Evolutionary conservation across 2,329 filamentous ascomycete genomes (phyloP), one percentile per base, ranked within the genome.

Genomic region (Pezicula rhizophila): DNA sequence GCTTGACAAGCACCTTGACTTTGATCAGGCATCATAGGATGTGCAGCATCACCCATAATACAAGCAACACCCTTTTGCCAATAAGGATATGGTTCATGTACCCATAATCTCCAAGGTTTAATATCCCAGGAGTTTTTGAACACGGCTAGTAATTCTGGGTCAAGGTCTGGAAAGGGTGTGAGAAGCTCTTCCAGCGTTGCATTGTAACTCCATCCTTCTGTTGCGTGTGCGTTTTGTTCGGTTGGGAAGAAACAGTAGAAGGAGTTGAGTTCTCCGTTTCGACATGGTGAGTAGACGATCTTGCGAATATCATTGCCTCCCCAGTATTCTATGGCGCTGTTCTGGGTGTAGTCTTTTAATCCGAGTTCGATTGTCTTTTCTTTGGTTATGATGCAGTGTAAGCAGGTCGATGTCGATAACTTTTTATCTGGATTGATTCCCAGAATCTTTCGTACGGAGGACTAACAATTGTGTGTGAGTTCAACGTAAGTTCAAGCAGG

Each of bases 11-110:
- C 67, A 5, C 68, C 83, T 62, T 87, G 83, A 49, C 78, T 82
- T 60, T 86, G 83, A 58, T 87, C 75, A 1, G 82, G 81, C 76
- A 85, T 79, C 79, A 84, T 84, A 2, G 82, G 82, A 56, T 85
- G 82, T 2, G 72, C 81, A 6, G 83, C 82, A 57, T 86, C 83
- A 4, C 83, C 83, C 14, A 87, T 61, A 1, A 86, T 66, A 43
- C 77, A 80, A 1, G 75, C 73, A 20, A 64, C 69, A n/a, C 63
- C 66, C 55, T 76, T 76, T 43, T 71, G 66, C 48, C 79, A 69
- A 55, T 79, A 78, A 0, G 75, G 74, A 52, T 85, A 85, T 2
- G 79, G 79, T 31, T 53, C 23, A 61, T 85, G 82, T 11, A 80
- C 50, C 12, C 48, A 45, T 12, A 33, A 35, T 12, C 59, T 43